These are phyloP conservation scores for Peniophora sp. DNA, from an alignment of 1,284 basidiomycete species.

Conservation along the genomic window DNA sequence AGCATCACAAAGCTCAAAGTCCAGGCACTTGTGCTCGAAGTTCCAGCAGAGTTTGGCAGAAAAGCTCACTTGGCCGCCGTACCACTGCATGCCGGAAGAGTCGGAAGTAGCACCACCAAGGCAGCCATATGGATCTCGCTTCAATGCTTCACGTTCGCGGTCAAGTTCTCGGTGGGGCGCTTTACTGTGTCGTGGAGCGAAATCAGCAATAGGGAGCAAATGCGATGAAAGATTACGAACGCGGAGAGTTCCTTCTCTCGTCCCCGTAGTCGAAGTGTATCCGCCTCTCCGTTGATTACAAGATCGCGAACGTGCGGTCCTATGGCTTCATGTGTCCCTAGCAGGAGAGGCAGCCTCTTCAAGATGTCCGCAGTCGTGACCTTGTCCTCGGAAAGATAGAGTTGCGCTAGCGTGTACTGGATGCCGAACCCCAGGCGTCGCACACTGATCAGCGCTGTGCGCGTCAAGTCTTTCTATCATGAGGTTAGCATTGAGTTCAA, in stretches of 20 bases:
- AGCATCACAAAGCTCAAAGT: constrained; percentile 22
- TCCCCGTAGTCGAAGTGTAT: neutral
- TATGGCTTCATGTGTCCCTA: neutral
- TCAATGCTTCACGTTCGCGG: constrained; percentile 20
- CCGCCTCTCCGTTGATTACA: neutral
- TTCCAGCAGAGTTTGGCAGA: constrained; percentile 12
- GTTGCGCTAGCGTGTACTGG: neutral
- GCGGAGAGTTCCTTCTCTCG: constrained; percentile 4
- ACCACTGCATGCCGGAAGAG: constrained; percentile 17
- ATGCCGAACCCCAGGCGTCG: neutral
- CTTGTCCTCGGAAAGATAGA: neutral
- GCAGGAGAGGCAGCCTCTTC: neutral
- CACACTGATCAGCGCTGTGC: neutral
- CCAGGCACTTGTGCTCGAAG: neutral
- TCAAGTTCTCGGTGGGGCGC: constrained; percentile 32
- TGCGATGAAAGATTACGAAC: neutral
- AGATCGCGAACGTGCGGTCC: constrained; percentile 7
- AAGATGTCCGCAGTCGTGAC: neutral
- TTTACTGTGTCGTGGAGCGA: constrained; percentile 11
- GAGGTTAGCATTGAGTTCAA: neutral
- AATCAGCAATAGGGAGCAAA: neutral
- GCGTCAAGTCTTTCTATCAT: neutral
- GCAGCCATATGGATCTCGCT: constrained; percentile 14
- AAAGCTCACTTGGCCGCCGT: constrained; percentile 30
- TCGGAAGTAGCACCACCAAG: constrained; percentile 15